phyloP scores from a whole-genome alignment of 805 yeast genomes.

The Myxozyma mucilagina region DNA sequence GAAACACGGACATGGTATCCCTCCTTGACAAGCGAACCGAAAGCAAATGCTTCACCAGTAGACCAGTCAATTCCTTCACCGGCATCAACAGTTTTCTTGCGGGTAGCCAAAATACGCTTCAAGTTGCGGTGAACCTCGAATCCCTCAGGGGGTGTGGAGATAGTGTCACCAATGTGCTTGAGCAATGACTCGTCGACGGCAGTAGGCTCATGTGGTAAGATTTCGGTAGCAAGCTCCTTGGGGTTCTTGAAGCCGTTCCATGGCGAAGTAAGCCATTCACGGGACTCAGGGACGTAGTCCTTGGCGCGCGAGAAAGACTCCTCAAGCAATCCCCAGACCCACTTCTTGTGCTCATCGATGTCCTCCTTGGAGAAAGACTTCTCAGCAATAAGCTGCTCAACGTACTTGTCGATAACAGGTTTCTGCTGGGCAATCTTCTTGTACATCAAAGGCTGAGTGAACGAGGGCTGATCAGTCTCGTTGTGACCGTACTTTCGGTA shows the following conservation, averaged over 20 bases:
- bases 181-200: slow-evolving; percentile 71
- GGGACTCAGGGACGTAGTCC: slow-evolving; percentile 83
- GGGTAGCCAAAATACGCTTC: slow-evolving; percentile 85
- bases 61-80: slow-evolving; percentile 99
- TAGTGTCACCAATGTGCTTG: slow-evolving; percentile 73
- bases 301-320: slow-evolving; percentile 85
- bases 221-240: slow-evolving; percentile 91
- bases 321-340: slow-evolving; percentile 96
- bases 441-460: slow-evolving; percentile 99
- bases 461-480: slow-evolving; percentile 98
- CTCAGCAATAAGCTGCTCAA: slow-evolving; percentile 74
- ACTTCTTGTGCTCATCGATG: slow-evolving; percentile 90
- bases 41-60: slow-evolving; percentile 98
- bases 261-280: slow-evolving; percentile 98
- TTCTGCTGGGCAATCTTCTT: slow-evolving; percentile 83
- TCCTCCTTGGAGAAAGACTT: slow-evolving; percentile 88
- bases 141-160: slow-evolving; percentile 80
- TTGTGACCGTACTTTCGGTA: slow-evolving; percentile 99
- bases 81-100: slow-evolving; percentile 80
- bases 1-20: slow-evolving; percentile 96
- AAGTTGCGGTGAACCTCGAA: slow-evolving; percentile 93
- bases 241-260: slow-evolving; percentile 99
- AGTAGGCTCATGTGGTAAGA: slow-evolving; percentile 95
- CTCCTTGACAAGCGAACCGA: slow-evolving; percentile 86
- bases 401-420: slow-evolving; percentile 83